Percentiles rank a stretch among this genome's conserved stretches.
Evolutionary conservation across 805 yeast genomes (phyloP).

Genomic region (Kluyveromyces wickerhamii): DNA sequence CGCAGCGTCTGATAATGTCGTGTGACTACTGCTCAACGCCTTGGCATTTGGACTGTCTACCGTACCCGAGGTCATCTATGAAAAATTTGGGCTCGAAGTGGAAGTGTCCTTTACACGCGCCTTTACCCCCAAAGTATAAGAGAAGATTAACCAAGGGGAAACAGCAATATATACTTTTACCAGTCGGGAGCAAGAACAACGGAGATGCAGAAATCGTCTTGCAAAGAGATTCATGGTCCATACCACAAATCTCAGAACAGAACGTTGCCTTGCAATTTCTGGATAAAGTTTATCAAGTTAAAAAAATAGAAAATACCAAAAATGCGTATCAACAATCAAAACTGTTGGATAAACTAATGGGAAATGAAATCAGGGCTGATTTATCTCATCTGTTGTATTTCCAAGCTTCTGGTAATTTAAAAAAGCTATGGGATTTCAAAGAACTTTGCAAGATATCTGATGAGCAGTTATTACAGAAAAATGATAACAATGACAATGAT

Average conservation of each 20-base stretch:
- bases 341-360: slow-evolving; percentile 26
- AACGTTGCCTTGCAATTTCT: slow-evolving; percentile 23
- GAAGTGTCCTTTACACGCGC: slow-evolving; percentile 87
- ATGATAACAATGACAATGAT: slow-evolving; percentile 12
- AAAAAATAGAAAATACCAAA: slow-evolving; percentile 35
- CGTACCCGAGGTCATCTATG: slow-evolving; percentile 62
- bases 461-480: slow-evolving; percentile 16
- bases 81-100: slow-evolving; percentile 73
- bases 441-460: slow-evolving; percentile 39
- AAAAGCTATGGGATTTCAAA: slow-evolving; percentile 37
- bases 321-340: slow-evolving; percentile 28
- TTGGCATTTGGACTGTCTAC: slow-evolving; percentile 86
- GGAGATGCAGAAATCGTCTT: slow-evolving; percentile 52
- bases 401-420: slow-evolving; percentile 26
- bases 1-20: slow-evolving; percentile 47
- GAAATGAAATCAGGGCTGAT: slow-evolving; percentile 17
- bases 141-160: slow-evolving; percentile 47
- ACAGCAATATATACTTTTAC: slow-evolving; percentile 29
- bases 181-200: slow-evolving; percentile 43
- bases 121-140: slow-evolving; percentile 28
- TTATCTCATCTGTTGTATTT: slow-evolving; percentile 30
- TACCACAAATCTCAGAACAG: slow-evolving; percentile 19
- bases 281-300: slow-evolving; percentile 23
- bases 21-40: slow-evolving; percentile 79
- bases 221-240: slow-evolving; percentile 32